A percentile compares a stretch with the other conserved stretches of the same genome.
Conservation (phyloP, 176 grass and related monocot species). For the Metroxylon sagu region DNA sequence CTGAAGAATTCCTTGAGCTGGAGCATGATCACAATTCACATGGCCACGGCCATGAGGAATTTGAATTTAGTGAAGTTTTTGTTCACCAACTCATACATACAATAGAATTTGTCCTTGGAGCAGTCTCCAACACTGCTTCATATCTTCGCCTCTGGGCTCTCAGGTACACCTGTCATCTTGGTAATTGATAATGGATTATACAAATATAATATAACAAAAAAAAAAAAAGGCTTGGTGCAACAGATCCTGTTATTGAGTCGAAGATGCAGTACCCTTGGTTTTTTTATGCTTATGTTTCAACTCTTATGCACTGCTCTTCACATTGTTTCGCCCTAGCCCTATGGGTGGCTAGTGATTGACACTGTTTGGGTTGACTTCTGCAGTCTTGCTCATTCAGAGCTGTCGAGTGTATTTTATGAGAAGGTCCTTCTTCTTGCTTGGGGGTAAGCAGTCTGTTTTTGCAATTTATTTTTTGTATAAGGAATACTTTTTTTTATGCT, state of each 20-base stretch:
- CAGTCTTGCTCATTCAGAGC: slow-evolving; percentile 93
- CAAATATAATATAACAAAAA: no score
- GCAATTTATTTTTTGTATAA: neutral
- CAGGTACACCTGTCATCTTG: slow-evolving; percentile 30
- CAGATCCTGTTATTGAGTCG: no score
- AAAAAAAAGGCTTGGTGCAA: no score
- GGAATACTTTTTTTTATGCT: neutral
- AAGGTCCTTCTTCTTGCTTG: slow-evolving; percentile 68
- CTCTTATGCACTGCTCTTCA: no score
- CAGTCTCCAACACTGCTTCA: slow-evolving; percentile 90
- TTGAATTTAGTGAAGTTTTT: slow-evolving; percentile 88
- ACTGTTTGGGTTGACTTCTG: slow-evolving; percentile 9
- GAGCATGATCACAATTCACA: slow-evolving; percentile 45
- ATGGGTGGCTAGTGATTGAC: neutral
- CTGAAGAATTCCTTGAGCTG: slow-evolving; percentile 58
- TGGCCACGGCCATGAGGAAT: slow-evolving; percentile 48
- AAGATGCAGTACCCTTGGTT: no score
- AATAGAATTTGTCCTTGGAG: slow-evolving; percentile 96
- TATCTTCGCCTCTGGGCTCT: slow-evolving; percentile 99
- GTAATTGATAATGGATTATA: no score
- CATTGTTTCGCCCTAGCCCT: no score
- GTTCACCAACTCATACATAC: slow-evolving; percentile 94
- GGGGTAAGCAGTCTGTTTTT: slow-evolving; percentile 44
- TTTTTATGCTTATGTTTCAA: no score
- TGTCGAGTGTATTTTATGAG: slow-evolving; percentile 86